Percentiles rank a stretch among this genome's conserved stretches.
Evolutionary conservation across 208 protist species (phyloP).

Genomic region (Trichomonas tenax): DNA sequence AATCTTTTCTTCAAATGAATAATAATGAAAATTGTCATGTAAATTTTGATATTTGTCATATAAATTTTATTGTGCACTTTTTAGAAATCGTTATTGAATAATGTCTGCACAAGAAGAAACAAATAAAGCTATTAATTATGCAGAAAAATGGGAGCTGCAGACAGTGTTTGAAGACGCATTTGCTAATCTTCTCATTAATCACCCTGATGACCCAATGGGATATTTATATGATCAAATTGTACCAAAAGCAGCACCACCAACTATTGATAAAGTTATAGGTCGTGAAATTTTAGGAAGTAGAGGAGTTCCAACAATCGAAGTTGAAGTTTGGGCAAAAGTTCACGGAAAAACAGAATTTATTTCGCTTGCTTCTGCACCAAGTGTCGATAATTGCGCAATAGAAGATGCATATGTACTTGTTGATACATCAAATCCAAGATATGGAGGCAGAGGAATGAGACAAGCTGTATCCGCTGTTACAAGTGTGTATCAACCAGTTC

Average conservation of each 20-base stretch:
- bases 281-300: neutral
- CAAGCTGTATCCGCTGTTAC: neutral
- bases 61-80: neutral
- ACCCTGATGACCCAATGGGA: conserved; percentile 1
- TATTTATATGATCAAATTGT: conserved; percentile 16
- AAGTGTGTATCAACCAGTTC: neutral
- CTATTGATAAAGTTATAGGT: neutral
- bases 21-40: neutral
- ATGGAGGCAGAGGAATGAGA: neutral
- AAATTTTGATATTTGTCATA: neutral
- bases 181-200: neutral
- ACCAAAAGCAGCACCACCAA: neutral
- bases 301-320: neutral
- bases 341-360: neutral
- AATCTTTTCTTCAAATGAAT: too few species aligned
- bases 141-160: conserved; percentile 4
- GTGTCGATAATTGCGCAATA: neutral
- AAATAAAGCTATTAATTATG: neutral
- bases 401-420: neutral
- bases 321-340: neutral
- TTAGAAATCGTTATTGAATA: neutral
- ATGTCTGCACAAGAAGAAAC: neutral
- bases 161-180: conserved; percentile 5
- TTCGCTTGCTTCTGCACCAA: neutral
- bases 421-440: neutral